Base-by-base conservation (phyloP, 768 basidiomycete species). In the Lactarius hengduanensis region DNA sequence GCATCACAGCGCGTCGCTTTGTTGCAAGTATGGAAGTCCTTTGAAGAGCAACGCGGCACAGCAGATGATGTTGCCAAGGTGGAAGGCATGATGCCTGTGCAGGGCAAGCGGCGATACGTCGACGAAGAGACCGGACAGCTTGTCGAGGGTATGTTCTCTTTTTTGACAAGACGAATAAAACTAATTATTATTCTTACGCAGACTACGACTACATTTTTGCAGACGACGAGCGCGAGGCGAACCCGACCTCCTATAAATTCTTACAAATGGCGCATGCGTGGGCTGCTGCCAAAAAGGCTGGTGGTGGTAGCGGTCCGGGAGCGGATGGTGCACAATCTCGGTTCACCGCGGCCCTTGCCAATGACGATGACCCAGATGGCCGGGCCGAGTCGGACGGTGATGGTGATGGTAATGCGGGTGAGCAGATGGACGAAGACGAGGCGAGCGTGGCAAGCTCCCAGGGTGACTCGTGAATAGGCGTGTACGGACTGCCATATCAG, bases 191-290 rank as follows among this genome's bases (percentile, higher is more conserved):
- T 57, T 59, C 34, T 63, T 38, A 45, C 41, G 70, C 65, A 95
- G 96, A 96, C 72, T 96, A 91, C 88, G 96, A 96, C 73, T 86
- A 96, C 73, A 88, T 96, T 26, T 98, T 98, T 76, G 88, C 94
- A 32, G 96, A 98, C 80, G 96, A 98, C 82, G 94, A 97, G 73
- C 84, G 89, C 61, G 96, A 96, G 73, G 86, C 90, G 56, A 96
- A 97, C 73, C 93, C 96, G 0, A 89, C 93, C 0, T 86, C 92
- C 0, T 96, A 95, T 88, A 96, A 95, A 73, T 95, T 98, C 82
- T 80, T 98, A 74, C 90, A 96, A 75, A 93, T 91, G 83, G 96
- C 96, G 0, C 94, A 96, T 74, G 89, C 89, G 0, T 98, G 96
- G 96, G 72, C 84, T 1, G 82, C 85, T 61, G 80, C 77, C 4